Percentiles rank a stretch among this genome's conserved stretches.
Conservation (phyloP, 306 rosid species). For the Acacia acuminata region DNA sequence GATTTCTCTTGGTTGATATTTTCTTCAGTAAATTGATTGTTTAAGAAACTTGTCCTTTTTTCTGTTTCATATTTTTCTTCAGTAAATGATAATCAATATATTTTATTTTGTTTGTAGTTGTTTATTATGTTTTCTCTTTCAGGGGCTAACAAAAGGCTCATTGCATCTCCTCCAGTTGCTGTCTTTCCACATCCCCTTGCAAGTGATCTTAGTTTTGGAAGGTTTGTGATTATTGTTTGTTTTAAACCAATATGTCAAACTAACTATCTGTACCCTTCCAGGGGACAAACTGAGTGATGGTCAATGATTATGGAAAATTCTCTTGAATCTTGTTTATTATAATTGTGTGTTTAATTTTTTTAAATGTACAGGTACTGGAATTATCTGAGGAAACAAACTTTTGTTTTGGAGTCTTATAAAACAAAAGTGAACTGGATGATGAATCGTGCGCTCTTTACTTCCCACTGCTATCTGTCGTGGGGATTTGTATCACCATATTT, state of each 20-base stretch:
- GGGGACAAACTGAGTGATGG: background rate
- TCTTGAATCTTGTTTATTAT: slow-evolving; percentile 12
- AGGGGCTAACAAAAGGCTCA: slow-evolving; percentile 92
- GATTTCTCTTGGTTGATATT: background rate
- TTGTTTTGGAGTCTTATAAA: slow-evolving; percentile 91
- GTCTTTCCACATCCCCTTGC: slow-evolving; percentile 99
- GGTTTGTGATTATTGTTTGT: slow-evolving; percentile 55
- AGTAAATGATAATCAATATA: background rate
- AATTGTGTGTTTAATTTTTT: slow-evolving; percentile 29
- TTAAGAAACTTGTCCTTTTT: slow-evolving; percentile 13
- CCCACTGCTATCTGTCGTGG: slow-evolving; percentile 94
- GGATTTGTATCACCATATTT: slow-evolving; percentile 82
- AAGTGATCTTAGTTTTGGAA: slow-evolving; percentile 87
- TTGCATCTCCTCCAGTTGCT: slow-evolving; percentile 92
- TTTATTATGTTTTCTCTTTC: slow-evolving; percentile 38
- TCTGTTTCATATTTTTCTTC: background rate
- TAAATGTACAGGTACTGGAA: slow-evolving; percentile 85
- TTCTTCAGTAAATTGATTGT: background rate
- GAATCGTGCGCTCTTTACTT: slow-evolving; percentile 88
- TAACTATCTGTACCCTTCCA: background rate
- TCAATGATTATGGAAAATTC: background rate
- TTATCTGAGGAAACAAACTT: slow-evolving; percentile 98
- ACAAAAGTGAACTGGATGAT: slow-evolving; percentile 77
- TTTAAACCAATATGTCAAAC: background rate
- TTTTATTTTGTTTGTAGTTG: slow-evolving; percentile 18